Evolutionary conservation across 805 yeast genomes (phyloP).

Genomic region (Nakazawaea wickerhamii): DNA sequence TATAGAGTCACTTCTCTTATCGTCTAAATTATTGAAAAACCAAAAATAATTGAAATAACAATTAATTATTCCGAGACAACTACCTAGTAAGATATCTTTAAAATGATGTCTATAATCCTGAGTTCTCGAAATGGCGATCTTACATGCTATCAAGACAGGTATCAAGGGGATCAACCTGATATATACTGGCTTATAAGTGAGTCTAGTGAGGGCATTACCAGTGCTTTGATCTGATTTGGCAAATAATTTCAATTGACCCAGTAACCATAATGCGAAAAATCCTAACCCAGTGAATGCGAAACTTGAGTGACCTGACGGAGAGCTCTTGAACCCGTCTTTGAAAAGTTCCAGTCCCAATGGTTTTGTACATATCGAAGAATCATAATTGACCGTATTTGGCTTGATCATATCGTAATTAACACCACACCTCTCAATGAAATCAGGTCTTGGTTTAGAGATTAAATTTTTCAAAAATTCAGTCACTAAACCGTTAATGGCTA

Average conservation of each 20-base stretch:
- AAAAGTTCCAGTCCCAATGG: conserved; percentile 29
- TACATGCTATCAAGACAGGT: conserved; percentile 59
- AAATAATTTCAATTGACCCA: conserved; percentile 48
- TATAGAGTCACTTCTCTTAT: not conserved
- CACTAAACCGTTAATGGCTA: conserved; percentile 43
- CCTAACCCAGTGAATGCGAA: conserved; percentile 63
- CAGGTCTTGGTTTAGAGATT: conserved; percentile 87
- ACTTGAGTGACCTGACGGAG: conserved; percentile 78
- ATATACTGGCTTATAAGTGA: conserved; percentile 11
- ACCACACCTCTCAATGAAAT: conserved; percentile 78
- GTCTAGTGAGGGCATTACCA: not conserved
- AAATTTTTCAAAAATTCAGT: conserved; percentile 73
- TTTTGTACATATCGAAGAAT: conserved; percentile 25
- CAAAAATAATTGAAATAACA: conserved; percentile 32
- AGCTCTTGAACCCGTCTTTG: conserved; percentile 67
- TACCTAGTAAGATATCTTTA: conserved; percentile 71
- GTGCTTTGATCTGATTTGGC: not conserved
- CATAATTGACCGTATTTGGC: conserved; percentile 21
- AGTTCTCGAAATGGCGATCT: conserved; percentile 76
- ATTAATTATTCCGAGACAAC: conserved; percentile 50
- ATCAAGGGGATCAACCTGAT: conserved; percentile 20
- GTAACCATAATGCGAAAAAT: conserved; percentile 54
- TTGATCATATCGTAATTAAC: conserved; percentile 39
- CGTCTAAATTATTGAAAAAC: conserved; percentile 15
- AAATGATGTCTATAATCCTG: conserved; percentile 91